A percentile compares a stretch with the other conserved stretches of the same genome.
Conservation (phyloP, 1,284 basidiomycete species). For the Papiliotrema nemorosa region DNA sequence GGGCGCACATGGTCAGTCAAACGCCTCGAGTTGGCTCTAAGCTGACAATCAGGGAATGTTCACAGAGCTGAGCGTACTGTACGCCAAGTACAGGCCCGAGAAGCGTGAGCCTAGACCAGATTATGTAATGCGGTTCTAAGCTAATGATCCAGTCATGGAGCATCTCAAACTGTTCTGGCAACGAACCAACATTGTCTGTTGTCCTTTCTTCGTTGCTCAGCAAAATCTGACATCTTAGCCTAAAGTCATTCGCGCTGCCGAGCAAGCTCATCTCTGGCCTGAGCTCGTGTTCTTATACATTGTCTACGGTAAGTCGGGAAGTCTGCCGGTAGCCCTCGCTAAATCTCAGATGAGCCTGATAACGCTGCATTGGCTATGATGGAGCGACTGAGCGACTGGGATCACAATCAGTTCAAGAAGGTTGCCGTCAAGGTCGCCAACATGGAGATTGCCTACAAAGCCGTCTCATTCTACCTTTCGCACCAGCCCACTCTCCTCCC, state of each 20-base stretch:
- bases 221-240: conserved; percentile 9
- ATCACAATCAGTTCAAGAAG: conserved; percentile 99
- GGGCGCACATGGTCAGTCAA: conserved; percentile 72
- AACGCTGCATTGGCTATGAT: conserved; percentile 72
- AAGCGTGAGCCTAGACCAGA: conserved; percentile 61
- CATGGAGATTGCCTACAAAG: conserved; percentile 77
- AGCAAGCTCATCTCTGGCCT: conserved; percentile 98
- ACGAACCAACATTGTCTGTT: conserved; percentile 77
- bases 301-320: conserved; percentile 83
- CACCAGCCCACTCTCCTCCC: conserved; percentile 83
- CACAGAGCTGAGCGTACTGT: conserved; percentile 84
- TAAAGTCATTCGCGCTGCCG: conserved; percentile 87
- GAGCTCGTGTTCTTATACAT: conserved; percentile 97
- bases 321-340: neutral
- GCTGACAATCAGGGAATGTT: conserved; percentile 44
- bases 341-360: conserved; percentile 41
- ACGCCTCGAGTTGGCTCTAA: neutral
- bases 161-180: conserved; percentile 97
- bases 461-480: conserved; percentile 44
- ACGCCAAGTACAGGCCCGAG: conserved; percentile 95
- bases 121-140: neutral
- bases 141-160: conserved; percentile 75
- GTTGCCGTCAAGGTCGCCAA: conserved; percentile 93
- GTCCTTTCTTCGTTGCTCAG: conserved; percentile 53
- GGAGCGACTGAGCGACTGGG: conserved; percentile 95